These are phyloP conservation scores for Trichosporon asahii DNA, from an alignment of 1,284 basidiomycete species.

Conservation along the genomic window DNA sequence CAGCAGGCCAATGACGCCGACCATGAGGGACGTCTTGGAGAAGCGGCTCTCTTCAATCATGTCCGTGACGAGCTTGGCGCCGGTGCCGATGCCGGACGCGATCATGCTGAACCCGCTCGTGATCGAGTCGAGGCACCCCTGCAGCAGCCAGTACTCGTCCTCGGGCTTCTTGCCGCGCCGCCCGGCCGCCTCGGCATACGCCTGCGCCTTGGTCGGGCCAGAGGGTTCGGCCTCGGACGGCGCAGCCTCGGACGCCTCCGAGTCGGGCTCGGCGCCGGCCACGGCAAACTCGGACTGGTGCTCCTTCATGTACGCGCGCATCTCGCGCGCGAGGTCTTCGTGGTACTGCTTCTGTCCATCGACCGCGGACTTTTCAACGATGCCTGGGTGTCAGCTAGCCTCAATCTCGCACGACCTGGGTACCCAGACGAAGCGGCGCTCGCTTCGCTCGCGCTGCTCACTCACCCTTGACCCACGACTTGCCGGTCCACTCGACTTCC, in stretches of 20 bases:
- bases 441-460: slow-evolving; percentile 15
- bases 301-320: slow-evolving; percentile 81
- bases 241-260: slow-evolving; percentile 21
- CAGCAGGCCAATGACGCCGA: slow-evolving; percentile 66
- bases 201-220: slow-evolving; percentile 40
- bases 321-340: slow-evolving; percentile 73
- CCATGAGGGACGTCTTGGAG: slow-evolving; percentile 58
- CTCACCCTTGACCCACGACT: slow-evolving; percentile 91
- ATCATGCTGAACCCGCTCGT: slow-evolving; percentile 66
- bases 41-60: slow-evolving; percentile 60
- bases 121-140: slow-evolving; percentile 81
- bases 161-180: slow-evolving; percentile 18
- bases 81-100: slow-evolving; percentile 63
- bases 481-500: slow-evolving; percentile 91
- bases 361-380: slow-evolving; percentile 86
- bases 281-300: slow-evolving; percentile 87
- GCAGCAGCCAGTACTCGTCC: slow-evolving; percentile 60
- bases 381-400: slow-evolving; percentile 58
- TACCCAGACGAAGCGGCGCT: background rate
- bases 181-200: slow-evolving; percentile 34
- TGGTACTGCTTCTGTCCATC: slow-evolving; percentile 95
- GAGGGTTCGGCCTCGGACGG: slow-evolving; percentile 14
- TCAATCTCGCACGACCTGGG: background rate
- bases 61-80: slow-evolving; percentile 59
- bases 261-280: slow-evolving; percentile 59